phyloP scores from a whole-genome alignment of 176 grass and related monocot genomes.

The Elaeis guineensis region DNA sequence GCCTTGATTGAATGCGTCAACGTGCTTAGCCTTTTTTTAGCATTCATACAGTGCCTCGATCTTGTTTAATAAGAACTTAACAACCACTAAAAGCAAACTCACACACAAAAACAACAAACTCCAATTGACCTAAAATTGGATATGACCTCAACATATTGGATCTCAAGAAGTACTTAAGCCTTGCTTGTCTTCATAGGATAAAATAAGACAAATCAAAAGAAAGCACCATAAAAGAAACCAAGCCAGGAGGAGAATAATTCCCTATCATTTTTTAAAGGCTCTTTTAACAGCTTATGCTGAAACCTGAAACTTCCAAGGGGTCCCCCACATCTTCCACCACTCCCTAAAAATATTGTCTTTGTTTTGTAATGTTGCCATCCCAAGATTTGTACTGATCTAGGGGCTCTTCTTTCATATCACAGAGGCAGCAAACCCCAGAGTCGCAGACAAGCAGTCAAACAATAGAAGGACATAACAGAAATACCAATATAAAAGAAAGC shows the following conservation, averaged over 20 bases:
- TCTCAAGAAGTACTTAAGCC: not conserved
- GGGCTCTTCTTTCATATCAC: conserved; percentile 8
- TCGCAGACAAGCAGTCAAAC: conserved; percentile 24
- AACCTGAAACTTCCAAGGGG: conserved; percentile 19
- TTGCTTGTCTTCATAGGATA: not conserved
- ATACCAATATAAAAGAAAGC: not conserved
- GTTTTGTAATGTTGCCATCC: conserved; percentile 1
- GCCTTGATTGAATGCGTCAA: too few relatives aligned
- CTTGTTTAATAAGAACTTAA: too few relatives aligned
- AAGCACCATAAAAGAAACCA: too few relatives aligned
- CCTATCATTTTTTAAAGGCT: not conserved
- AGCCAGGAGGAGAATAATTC: too few relatives aligned
- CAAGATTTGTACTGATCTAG: not conserved
- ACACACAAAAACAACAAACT: not conserved
- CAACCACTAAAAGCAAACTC: not conserved
- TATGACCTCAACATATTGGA: too few relatives aligned
- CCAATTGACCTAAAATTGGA: not conserved
- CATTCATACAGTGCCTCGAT: too few relatives aligned
- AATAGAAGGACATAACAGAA: conserved; percentile 2
- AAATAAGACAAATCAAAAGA: not conserved
- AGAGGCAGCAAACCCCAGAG: conserved; percentile 4
- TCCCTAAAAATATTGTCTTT: not conserved
- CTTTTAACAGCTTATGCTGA: not conserved
- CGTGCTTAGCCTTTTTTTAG: too few relatives aligned
- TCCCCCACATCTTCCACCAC: not conserved